Base-by-base conservation (phyloP, 768 basidiomycete species). In the Sistotremastrum niveocremeum region DNA sequence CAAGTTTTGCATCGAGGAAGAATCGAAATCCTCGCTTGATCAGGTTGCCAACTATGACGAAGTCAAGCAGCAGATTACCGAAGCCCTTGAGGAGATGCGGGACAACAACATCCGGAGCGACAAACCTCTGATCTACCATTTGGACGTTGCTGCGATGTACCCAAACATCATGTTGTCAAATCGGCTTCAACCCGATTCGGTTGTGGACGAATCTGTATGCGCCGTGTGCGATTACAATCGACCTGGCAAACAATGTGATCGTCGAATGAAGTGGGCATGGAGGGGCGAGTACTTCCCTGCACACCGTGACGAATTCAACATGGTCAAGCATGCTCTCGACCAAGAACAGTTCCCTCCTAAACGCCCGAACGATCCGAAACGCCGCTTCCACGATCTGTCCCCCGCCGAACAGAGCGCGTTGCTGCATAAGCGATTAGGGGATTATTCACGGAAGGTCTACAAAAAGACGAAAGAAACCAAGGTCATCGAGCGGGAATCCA, bases 111-210 rank as follows among this genome's bases (percentile, higher is more conserved):
- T 79, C 45, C 86, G 94, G 9, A 69, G 71, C 38, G 93, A 98
- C 66, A 85, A 80, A 8, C 95, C 95, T 0, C 77, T 98, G 51
- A 98, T 99, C 58, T 99, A 99, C 64, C 95, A 99, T 62, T 65
- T 98, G 56, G 95, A 99, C 57, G 95, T 99, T 51, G 95, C 95
- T 2, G 95, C 95, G 51, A 99, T 99, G 95, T 98, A 99, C 61
- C 95, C 95, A 47, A 99, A 98, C 63, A 98, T 99, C 76, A 99
- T 99, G 95, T 81, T 99, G 70, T 97, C 93, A 11, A 99, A 99
- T 60, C 87, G 95, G 34, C 73, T 99, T 2, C 95, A 99, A 55
- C 95, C 95, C 2, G 95, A 99, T 64, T 95, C 95, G 2, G 85
- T 98, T 67, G 84, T 97, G 7, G 89, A 93, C 56, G 95, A 98